Evolutionary conservation across 805 yeast species (phyloP), one percentile per base, ranked within the genome.

Genomic region (Priceomyces haplophilus): DNA sequence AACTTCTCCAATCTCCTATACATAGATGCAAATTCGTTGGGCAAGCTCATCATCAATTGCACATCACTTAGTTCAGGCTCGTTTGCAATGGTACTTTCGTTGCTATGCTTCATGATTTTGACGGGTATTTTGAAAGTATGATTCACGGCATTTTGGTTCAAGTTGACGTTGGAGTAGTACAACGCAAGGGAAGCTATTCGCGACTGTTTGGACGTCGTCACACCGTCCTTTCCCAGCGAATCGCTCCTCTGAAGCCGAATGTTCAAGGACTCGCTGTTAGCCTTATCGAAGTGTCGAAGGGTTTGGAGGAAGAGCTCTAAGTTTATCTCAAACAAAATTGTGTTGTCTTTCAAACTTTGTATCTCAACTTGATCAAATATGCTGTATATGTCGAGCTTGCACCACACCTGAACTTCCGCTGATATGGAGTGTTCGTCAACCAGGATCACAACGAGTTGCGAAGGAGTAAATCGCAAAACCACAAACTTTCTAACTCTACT

Each of bases 111-210:
- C 43, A 85, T 54, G 33, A 86, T 66, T 50, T 81, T 68, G 1
- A 86, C 86, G 0, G 95, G 91, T 15, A 90, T 76, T 39, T 80
- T 79, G 52, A 82, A 80, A 6, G 85, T 75, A 53, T 84, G 88
- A 46, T 76, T 74, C 13, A 86, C 72, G 2, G 77, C 64, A 18
- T 75, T 72, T 7, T 73, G 41, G 60, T 58, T 39, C 59, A 57
- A 27, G 59, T 65, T 52, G 59, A 61, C 63, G 46, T 79, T 81
- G 15, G 77, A 71, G 53, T 80, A 82, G 49, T 69, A 72, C 12
- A 85, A 50, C 0, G 81, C 79, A 42, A 85, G 61, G 17, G 76
- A 72, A 1, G 85, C 83, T 1, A 71, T 62, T 37, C 75, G 51
- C 24, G 73, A 65, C 30, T 63, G 59, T 16, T 55, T 52, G 11